These are phyloP conservation scores for Saksenaea vasiformis DNA, from an alignment of 371 early-diverging fungal species.

Conservation along the genomic window DNA sequence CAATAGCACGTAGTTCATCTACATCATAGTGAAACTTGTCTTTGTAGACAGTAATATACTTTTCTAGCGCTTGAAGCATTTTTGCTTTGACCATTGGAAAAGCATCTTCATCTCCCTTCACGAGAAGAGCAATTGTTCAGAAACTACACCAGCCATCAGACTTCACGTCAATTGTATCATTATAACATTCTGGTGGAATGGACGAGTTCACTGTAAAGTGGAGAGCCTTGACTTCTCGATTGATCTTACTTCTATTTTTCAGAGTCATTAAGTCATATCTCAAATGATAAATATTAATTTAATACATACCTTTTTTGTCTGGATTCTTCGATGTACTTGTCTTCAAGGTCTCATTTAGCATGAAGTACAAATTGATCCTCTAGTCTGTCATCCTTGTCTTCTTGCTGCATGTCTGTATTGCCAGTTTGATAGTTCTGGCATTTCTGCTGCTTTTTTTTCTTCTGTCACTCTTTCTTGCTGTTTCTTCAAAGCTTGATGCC, in stretches of 20 bases:
- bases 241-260: not conserved
- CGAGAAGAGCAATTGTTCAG: slow-evolving; percentile 10
- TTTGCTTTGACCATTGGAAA: not conserved
- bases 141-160: not conserved
- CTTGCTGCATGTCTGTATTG: not conserved
- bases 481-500: not conserved
- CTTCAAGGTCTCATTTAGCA: not conserved
- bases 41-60: not conserved
- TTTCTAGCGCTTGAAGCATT: not conserved
- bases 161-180: not conserved
- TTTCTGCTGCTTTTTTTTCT: not conserved
- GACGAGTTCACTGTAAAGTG: not conserved
- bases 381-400: not conserved
- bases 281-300: not conserved
- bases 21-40: not conserved
- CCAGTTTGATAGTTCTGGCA: not conserved
- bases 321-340: not conserved
- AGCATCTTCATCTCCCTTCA: slow-evolving; percentile 1
- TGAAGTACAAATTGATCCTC: not conserved
- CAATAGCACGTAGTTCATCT: not conserved
- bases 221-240: not conserved
- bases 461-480: not conserved
- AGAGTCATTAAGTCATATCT: not conserved
- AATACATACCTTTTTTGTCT: not conserved
- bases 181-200: not conserved